Conservation (phyloP, 192 early-diverging fungal genomes). For the Podila clonocystis region DNA sequence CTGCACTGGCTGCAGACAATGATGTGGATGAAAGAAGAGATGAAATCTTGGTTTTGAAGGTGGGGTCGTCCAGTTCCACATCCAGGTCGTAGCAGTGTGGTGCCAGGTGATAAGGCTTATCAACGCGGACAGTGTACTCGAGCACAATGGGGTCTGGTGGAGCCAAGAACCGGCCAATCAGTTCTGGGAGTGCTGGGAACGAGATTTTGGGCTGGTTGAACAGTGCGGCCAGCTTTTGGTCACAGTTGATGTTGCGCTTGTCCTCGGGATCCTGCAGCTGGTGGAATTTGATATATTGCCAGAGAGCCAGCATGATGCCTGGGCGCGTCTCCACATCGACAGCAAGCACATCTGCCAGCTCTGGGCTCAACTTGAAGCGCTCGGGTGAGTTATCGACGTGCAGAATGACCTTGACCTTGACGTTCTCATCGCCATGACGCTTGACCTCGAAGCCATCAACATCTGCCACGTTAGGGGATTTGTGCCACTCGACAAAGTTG, state of each 20-base stretch:
- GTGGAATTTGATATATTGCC: conserved; percentile 97
- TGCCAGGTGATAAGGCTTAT: conserved; percentile 79
- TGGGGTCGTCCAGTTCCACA: conserved; percentile 84
- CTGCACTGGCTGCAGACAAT: conserved; percentile 1
- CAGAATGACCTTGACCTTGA: conserved; percentile 82
- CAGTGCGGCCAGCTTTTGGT: conserved; percentile 75
- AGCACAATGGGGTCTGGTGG: conserved; percentile 90
- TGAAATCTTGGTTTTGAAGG: conserved; percentile 67
- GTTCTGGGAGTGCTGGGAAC: conserved; percentile 86
- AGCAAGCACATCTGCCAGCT: conserved; percentile 79
- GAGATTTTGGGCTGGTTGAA: conserved; percentile 72
- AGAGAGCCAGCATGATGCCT: conserved; percentile 86
- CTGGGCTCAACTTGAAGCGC: conserved; percentile 82
- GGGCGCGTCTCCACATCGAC: conserved; percentile 78
- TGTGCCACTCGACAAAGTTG: conserved; percentile 82
- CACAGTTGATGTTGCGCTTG: conserved; percentile 86
- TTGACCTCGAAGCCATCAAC: conserved; percentile 94
- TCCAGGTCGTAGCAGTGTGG: conserved; percentile 91
- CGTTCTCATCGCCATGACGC: conserved; percentile 87
- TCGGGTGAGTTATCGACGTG: conserved; percentile 82
- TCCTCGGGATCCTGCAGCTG: conserved; percentile 92
- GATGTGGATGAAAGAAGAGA: conserved; percentile 57
- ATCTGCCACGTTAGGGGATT: conserved; percentile 59
- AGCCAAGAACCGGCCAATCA: conserved; percentile 77
- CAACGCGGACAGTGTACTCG: conserved; percentile 87